phyloP scores from a whole-genome alignment of 495 filamentous ascomycete genomes.

The Penicillium goetzii region DNA sequence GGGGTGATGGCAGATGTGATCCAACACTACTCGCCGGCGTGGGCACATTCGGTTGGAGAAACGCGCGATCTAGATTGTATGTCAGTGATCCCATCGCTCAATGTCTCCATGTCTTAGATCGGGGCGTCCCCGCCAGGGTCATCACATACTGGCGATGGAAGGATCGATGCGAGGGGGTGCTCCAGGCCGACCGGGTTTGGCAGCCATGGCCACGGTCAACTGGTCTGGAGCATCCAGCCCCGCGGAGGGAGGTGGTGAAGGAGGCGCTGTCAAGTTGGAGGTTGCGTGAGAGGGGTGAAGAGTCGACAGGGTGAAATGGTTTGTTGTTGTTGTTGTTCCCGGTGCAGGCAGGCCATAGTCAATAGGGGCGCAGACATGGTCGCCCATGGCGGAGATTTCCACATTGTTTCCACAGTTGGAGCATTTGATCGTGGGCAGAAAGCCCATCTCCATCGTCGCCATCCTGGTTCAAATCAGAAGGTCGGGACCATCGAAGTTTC shows the following conservation, averaged over 20 bases:
- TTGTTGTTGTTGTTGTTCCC: neutral
- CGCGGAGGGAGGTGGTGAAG: constrained; percentile 45
- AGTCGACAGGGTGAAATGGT: neutral
- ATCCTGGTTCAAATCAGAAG: constrained; percentile 16
- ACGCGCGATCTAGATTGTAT: constrained; percentile 61
- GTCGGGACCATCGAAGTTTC: constrained; percentile 11
- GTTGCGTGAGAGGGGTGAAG: constrained; percentile 19
- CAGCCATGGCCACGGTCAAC: constrained; percentile 24
- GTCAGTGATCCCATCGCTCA: constrained; percentile 21
- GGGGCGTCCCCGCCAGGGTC: neutral
- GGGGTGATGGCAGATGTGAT: constrained; percentile 63
- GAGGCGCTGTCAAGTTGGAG: constrained; percentile 37
- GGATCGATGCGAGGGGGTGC: constrained; percentile 59
- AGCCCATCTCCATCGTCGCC: constrained; percentile 50
- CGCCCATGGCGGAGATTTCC: constrained; percentile 89
- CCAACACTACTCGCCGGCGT: constrained; percentile 63
- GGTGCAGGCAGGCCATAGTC: constrained; percentile 13
- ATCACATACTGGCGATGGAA: constrained; percentile 56
- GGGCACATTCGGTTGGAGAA: constrained; percentile 57
- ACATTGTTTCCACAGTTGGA: constrained; percentile 84
- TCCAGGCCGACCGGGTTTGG: constrained; percentile 32
- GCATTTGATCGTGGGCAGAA: constrained; percentile 94
- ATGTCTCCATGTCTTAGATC: constrained; percentile 1
- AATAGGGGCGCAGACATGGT: constrained; percentile 70
- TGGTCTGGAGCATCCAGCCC: constrained; percentile 31